phyloP scores from a whole-genome alignment of 2,329 filamentous ascomycete species.

The Fusarium duplospermum region DNA sequence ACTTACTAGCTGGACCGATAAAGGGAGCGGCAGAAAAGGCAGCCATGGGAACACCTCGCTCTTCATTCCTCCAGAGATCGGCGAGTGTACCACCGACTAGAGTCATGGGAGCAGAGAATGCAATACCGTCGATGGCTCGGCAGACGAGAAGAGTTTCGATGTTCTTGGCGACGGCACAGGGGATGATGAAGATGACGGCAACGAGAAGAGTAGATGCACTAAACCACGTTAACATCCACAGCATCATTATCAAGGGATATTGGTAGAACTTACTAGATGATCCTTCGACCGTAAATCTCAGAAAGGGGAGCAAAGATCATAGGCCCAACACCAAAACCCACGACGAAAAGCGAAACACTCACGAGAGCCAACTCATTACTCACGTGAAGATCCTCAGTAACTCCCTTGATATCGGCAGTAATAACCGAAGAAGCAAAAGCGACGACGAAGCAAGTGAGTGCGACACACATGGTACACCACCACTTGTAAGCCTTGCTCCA shows the following conservation, averaged over 20 bases:
- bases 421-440: slow-evolving; percentile 79
- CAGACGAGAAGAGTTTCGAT: slow-evolving; percentile 81
- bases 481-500: slow-evolving; percentile 84
- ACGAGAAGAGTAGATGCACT: slow-evolving; percentile 71
- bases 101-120: slow-evolving; percentile 88
- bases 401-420: slow-evolving; percentile 78
- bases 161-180: slow-evolving; percentile 81
- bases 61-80: slow-evolving; percentile 86
- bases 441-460: slow-evolving; percentile 79
- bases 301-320: slow-evolving; percentile 84
- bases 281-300: slow-evolving; percentile 77
- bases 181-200: slow-evolving; percentile 83
- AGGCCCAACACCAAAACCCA: slow-evolving; percentile 84
- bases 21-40: slow-evolving; percentile 87
- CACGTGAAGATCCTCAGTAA: slow-evolving; percentile 72
- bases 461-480: slow-evolving; percentile 88
- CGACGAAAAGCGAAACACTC: slow-evolving; percentile 80
- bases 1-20: slow-evolving; percentile 76
- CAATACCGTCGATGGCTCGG: slow-evolving; percentile 82
- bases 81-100: slow-evolving; percentile 85
- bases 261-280: slow-evolving; percentile 69
- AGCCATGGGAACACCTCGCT: slow-evolving; percentile 88
- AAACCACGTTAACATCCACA: background rate
- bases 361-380: slow-evolving; percentile 79
- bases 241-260: background rate